These are phyloP conservation scores for Pholiota conissans DNA, from an alignment of 768 basidiomycete species.

Conservation along the genomic window DNA sequence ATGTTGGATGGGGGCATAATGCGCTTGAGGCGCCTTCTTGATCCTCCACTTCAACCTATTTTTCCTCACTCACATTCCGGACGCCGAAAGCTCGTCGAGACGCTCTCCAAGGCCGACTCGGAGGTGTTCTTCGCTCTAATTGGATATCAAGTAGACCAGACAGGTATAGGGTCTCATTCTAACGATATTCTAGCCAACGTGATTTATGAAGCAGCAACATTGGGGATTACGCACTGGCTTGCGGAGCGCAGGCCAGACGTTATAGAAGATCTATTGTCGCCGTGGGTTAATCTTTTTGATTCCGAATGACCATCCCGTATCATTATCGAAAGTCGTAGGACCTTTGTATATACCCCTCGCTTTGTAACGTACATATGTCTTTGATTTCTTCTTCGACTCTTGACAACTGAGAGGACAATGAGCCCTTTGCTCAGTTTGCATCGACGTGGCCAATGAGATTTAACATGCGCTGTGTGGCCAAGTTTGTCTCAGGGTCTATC, in stretches of 20 bases:
- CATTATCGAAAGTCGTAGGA: neutral
- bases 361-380: no score
- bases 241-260: conserved; percentile 17
- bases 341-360: no score
- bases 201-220: conserved; percentile 23
- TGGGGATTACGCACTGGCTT: conserved; percentile 26
- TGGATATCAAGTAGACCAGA: conserved; percentile 12
- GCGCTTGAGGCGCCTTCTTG: conserved; percentile 7
- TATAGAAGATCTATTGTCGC: conserved; percentile 9
- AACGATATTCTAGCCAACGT: conserved; percentile 21
- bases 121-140: conserved; percentile 22
- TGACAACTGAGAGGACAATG: no score
- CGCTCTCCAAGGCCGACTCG: conserved; percentile 18
- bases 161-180: conserved; percentile 7
- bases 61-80: neutral
- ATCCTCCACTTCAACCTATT: conserved; percentile 10
- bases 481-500: no score
- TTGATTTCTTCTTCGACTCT: no score
- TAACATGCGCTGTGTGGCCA: no score
- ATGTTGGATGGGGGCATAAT: conserved; percentile 10
- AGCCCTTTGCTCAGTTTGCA: no score
- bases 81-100: conserved; percentile 10
- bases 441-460: no score
- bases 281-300: conserved; percentile 11
- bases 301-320: neutral